Evolutionary conservation across 2,329 filamentous ascomycete species (phyloP), one percentile per base, ranked within the genome.

Genomic region (Hymenoscyphus occultus): DNA sequence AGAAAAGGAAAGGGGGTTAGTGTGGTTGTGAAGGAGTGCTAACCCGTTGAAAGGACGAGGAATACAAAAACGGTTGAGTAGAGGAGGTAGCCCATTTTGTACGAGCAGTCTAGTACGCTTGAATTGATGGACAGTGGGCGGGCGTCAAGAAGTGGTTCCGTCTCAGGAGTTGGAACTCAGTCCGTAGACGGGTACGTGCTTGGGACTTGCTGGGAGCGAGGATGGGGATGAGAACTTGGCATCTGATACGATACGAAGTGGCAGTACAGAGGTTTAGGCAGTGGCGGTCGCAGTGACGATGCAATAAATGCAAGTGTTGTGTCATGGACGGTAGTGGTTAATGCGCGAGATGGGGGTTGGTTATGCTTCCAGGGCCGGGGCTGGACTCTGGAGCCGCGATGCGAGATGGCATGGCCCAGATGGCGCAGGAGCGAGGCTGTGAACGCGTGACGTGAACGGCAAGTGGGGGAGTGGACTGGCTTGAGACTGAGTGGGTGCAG

Each of bases 11-110:
- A n/a, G 45, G n/a, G 45, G 22, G n/a, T 10, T n/a, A 10, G 45
- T 51, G 3, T 28, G 3, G 28, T 54, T 14, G 60, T 61, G 63
- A 39, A 19, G 32, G 31, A 57, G 57, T 57, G 74, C 80, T 67
- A 82, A 90, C 88, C 80, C 64, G 92, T 95, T 66, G 88, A 89
- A 70, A 84, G 74, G 71, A 93, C 75, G 73, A 97, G 82, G 75
- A 90, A 83, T 71, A 89, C 77, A 76, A 97, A 84, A 74, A 86
- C 86, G 69, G 93, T 77, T 72, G 86, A 87, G 81, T 93, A 96
- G 80, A 96, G 86, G 69, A 96, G 76, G 81, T 93, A 95, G 68
- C 81, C 83, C 92, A 96, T 96, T 71, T 64, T 73, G 57, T 54
- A 56, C 59, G 28, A 61, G 63, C 40, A 63, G 42, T 22, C 35